Evolutionary conservation across 768 basidiomycete species (phyloP), one percentile per base, ranked within the genome.

Genomic region (Dacryopinax primogenitus): DNA sequence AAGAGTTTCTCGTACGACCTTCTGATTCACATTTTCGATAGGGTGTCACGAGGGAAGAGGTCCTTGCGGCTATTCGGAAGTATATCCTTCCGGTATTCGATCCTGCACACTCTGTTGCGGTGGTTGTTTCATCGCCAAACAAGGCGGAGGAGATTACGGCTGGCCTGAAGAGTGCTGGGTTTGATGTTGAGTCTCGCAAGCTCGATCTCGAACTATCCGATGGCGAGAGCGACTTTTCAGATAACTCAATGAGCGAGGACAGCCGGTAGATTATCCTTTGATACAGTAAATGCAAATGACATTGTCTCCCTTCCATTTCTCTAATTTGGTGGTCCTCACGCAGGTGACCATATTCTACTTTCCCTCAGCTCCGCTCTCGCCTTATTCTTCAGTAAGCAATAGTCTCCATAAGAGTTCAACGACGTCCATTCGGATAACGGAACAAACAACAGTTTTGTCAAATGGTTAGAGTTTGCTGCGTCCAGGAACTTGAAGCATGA

Each of bases 41-140:
- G 79, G 76, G 76, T n/a, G 82, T 98, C 65, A 87, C 86, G 18
- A 86, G 86, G 71, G 82, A 84, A 3, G 86, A 96, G 67, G 86
- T 97, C 63, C 73, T 92, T 16, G 76, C 73, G 4, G 82, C 82
- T 3, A 79, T 98, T 66, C 75, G 80, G 68, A 86, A 80, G 66
- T 85, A 92, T 74, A 84, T 96, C 77, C 73, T 93, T 33, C 91
- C 94, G 0, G 77, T 98, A 58, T 98, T 99, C 76, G 80, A 86
- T 67, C 74, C 92, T 0, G 78, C 81, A 1, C 81, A 85, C 0
- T 92, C 91, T 11, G 81, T 90, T 33, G 88, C 86, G 0, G 85
- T 90, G 15, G 85, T 90, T 18, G 87, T 92, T 26, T 90, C 90
- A 21, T 84, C 91, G 4, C 87, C 92, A 23, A 83, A 85, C 9